Evolutionary conservation across 805 yeast genomes (phyloP).

Genomic region (Saturnispora dispora): DNA sequence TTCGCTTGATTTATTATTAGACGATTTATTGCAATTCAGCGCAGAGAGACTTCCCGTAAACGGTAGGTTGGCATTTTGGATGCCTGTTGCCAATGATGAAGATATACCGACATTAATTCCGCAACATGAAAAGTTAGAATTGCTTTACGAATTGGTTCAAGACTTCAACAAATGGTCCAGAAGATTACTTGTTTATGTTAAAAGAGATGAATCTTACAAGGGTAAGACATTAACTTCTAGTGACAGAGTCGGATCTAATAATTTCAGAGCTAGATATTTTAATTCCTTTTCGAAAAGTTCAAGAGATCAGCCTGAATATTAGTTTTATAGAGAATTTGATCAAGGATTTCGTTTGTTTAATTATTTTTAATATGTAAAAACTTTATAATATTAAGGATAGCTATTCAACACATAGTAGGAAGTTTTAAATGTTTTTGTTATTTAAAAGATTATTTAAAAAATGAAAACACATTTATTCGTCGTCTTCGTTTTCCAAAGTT

Average conservation of each 20-base stretch:
- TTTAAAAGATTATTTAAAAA: not conserved
- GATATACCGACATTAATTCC: constrained; percentile 54
- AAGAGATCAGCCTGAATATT: constrained; percentile 6
- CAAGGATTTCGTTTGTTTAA: not conserved
- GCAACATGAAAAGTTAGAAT: constrained; percentile 61
- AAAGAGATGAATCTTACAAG: constrained; percentile 41
- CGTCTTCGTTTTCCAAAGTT: constrained; percentile 81
- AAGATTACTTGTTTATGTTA: constrained; percentile 70
- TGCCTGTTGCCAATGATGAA: constrained; percentile 94
- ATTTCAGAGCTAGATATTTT: constrained; percentile 74
- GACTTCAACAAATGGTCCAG: constrained; percentile 92
- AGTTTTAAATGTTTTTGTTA: not conserved
- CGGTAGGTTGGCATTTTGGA: constrained; percentile 91
- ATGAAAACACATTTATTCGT: constrained; percentile 28
- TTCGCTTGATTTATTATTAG: constrained; percentile 64
- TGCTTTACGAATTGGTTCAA: constrained; percentile 71
- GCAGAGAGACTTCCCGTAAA: constrained; percentile 59
- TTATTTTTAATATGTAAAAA: not conserved
- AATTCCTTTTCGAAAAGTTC: constrained; percentile 37
- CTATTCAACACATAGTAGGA: not conserved
- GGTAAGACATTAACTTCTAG: constrained; percentile 39
- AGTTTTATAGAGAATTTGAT: not conserved
- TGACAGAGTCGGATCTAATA: constrained; percentile 39
- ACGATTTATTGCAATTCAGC: constrained; percentile 69
- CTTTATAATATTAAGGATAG: constrained; percentile 3